These are phyloP conservation scores for Forsythia suspensa DNA, from an alignment of 257 asterid species.

Conservation along the genomic window DNA sequence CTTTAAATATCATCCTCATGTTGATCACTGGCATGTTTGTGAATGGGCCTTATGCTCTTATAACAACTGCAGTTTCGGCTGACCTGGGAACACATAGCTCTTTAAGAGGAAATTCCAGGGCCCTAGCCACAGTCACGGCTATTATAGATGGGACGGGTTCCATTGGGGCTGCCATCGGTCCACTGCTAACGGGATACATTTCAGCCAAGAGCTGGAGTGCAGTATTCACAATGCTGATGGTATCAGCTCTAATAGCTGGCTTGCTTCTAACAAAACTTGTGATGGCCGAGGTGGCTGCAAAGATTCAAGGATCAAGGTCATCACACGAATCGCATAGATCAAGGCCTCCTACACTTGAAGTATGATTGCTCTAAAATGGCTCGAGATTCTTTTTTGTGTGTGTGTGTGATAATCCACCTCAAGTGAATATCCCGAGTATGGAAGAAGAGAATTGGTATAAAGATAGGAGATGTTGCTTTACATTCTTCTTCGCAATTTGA, in stretches of 20 bases:
- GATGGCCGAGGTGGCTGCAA: conserved; percentile 72
- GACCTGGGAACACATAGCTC: conserved; percentile 96
- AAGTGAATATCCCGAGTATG: background rate
- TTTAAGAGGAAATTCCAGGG: conserved; percentile 80
- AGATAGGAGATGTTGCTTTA: conserved; percentile 18
- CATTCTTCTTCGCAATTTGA: background rate
- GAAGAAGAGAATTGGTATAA: conserved; percentile 1
- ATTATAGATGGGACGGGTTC: conserved; percentile 98
- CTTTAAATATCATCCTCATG: conserved; percentile 70
- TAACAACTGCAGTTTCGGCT: conserved; percentile 96
- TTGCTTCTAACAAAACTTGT: conserved; percentile 82
- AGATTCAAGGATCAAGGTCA: conserved; percentile 48
- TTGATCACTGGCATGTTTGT: conserved; percentile 79
- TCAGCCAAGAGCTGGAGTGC: conserved; percentile 88
- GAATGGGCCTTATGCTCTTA: conserved; percentile 94
- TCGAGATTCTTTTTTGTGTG: background rate
- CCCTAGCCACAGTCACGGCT: conserved; percentile 92
- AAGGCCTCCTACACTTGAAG: conserved; percentile 40
- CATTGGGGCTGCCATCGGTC: conserved; percentile 96
- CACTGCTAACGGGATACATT: conserved; percentile 83
- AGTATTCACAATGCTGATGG: conserved; percentile 91
- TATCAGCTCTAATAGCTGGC: conserved; percentile 79
- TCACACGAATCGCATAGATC: conserved; percentile 27
- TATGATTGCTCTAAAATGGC: conserved; percentile 32
- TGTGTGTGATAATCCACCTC: background rate